phyloP scores from a whole-genome alignment of 2,329 filamentous ascomycete genomes.

The Truncatella angustata region DNA sequence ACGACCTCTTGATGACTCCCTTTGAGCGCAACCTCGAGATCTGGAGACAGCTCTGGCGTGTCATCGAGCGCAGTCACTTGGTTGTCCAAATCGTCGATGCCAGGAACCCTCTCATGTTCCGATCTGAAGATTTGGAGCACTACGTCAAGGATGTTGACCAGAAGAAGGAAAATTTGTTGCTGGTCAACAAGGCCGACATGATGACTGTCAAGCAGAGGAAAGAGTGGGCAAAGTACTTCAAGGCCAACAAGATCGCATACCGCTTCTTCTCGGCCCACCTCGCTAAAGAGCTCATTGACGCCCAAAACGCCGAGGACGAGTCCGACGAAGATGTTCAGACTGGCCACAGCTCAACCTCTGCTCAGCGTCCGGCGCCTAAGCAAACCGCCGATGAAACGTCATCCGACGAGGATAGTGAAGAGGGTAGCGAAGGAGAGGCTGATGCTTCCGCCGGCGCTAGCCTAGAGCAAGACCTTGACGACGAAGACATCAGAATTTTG shows the following conservation, averaged over 20 bases:
- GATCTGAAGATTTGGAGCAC: slow-evolving; percentile 86
- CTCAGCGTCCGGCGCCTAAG: slow-evolving; percentile 29
- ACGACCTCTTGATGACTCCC: slow-evolving; percentile 94
- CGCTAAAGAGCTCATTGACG: slow-evolving; percentile 86
- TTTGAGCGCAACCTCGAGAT: slow-evolving; percentile 98
- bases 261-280: slow-evolving; percentile 94
- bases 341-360: slow-evolving; percentile 23
- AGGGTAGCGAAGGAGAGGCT: slow-evolving; percentile 21
- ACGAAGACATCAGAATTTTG: slow-evolving; percentile 73
- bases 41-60: slow-evolving; percentile 96
- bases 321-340: slow-evolving; percentile 40
- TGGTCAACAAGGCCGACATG: slow-evolving; percentile 99
- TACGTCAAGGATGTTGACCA: slow-evolving; percentile 93
- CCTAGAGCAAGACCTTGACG: slow-evolving; percentile 36
- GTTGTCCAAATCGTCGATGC: slow-evolving; percentile 99
- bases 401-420: slow-evolving; percentile 18
- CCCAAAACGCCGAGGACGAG: slow-evolving; percentile 54
- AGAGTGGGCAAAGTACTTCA: slow-evolving; percentile 85
- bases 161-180: slow-evolving; percentile 83
- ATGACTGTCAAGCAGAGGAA: slow-evolving; percentile 83
- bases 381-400: slow-evolving; percentile 20
- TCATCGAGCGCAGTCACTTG: slow-evolving; percentile 93
- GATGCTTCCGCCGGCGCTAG: slow-evolving; percentile 32
- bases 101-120: slow-evolving; percentile 88
- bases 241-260: slow-evolving; percentile 77